Base-by-base conservation (phyloP, 1,284 basidiomycete genomes). In the Hymenochaete sp. region DNA sequence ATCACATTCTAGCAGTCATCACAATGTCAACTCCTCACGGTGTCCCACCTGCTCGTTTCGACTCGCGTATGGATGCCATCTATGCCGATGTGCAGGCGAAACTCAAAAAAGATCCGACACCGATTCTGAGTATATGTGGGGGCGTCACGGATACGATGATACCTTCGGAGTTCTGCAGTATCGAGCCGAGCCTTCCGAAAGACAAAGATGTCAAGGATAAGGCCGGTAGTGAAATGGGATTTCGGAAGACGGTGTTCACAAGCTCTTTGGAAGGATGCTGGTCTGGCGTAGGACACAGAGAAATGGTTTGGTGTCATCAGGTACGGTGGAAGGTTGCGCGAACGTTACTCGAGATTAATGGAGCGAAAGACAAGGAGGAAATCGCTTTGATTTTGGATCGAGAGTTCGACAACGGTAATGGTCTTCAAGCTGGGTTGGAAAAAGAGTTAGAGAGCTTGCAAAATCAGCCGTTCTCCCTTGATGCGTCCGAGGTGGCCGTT, bases 261-360 rank as follows among this genome's bases (percentile, higher is more conserved):
- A 86, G 86, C 18, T 82, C 82, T 1, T 68, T 98, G 11, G 86
- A 93, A 33, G 87, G 88, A 9, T 79, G 84, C 1, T 97, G 93
- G 91, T 92, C 93, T 0, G 88, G 91, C 1, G 88, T 98, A 3
- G 95, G 95, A 29, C 96, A 99, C 62, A 79, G 84, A 41, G 93
- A 91, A 45, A 95, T 98, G 77, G 89, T 98, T 9, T 99, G 96
- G 96, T 98, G 96, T 61, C 90, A 98, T 62, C 96, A 99, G 63
- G 81, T 98, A 13, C 80, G 96, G 24, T 88, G 84, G 79, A 76
- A 81, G 27, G 70, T 98, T 11, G 95, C 93, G 2, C 71, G 85
- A 36, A 77, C 79, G 5, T 74, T 83, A 8, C 65, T 97, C 4
- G 82, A 89, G 51, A 69, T 91, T 38, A 76, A 74, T 2, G 60